A percentile compares a stretch with the other conserved stretches of the same genome.
phyloP scores from a whole-genome alignment of 345 rosid genomes.

The Sonneratia alba region DNA sequence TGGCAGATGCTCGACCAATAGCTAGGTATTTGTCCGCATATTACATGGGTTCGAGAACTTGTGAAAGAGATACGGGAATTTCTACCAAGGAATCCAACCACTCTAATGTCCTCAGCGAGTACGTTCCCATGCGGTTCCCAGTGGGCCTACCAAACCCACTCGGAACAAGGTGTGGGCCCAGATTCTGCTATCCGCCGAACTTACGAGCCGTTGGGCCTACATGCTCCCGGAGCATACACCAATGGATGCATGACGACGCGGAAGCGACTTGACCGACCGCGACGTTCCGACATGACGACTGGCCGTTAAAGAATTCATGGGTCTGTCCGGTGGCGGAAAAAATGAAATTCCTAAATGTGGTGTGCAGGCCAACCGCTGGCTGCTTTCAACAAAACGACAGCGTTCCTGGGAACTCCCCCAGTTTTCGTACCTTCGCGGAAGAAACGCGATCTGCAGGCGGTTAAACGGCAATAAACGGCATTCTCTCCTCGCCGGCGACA shows the following conservation, averaged over 20 bases:
- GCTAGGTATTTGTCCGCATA: too few relatives aligned
- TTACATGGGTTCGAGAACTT: too few relatives aligned
- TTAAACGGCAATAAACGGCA: background rate
- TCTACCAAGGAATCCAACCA: too few relatives aligned
- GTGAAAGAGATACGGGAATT: too few relatives aligned
- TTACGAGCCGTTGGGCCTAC: background rate
- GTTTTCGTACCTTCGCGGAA: background rate
- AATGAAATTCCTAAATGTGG: background rate
- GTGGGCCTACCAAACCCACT: too few relatives aligned
- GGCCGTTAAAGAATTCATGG: background rate
- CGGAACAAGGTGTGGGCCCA: too few relatives aligned
- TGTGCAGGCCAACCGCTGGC: background rate
- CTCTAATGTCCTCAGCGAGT: too few relatives aligned
- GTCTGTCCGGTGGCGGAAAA: background rate
- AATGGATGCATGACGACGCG: background rate
- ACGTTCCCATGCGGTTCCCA: too few relatives aligned
- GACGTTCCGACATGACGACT: background rate
- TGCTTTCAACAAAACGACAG: background rate
- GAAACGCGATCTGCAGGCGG: background rate
- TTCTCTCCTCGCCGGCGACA: background rate
- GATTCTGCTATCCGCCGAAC: too few relatives aligned
- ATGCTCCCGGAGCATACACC: background rate
- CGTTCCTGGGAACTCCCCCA: background rate
- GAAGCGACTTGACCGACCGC: background rate
- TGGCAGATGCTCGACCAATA: too few relatives aligned